These are phyloP conservation scores for Gloeophyllum trabeum DNA, from an alignment of 768 basidiomycete species.

Conservation along the genomic window DNA sequence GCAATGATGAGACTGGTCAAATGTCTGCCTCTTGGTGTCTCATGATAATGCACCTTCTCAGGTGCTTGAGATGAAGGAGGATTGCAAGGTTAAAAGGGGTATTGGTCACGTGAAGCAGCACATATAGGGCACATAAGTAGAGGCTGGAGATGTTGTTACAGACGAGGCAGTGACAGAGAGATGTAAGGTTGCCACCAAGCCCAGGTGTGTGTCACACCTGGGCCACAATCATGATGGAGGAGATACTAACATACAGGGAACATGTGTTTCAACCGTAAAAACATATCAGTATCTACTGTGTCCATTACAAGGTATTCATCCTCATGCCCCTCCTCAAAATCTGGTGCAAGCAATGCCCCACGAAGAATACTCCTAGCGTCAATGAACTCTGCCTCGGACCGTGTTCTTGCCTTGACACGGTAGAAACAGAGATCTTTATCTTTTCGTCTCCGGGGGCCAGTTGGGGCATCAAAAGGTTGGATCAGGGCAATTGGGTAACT, in stretches of 20 bases:
- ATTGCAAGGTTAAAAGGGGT: no score
- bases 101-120: background rate
- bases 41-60: no score
- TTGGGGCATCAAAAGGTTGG: constrained; percentile 11
- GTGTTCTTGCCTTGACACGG: constrained; percentile 6
- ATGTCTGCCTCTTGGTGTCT: no score
- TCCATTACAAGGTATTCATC: constrained; percentile 19
- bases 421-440: constrained; percentile 15
- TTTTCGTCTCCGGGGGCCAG: constrained; percentile 5
- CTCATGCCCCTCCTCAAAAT: constrained; percentile 4
- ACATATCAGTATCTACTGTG: constrained; percentile 19
- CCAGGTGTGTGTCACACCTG: no score
- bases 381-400: constrained; percentile 11
- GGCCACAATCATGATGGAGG: background rate
- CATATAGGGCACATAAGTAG: background rate
- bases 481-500: constrained; percentile 11
- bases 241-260: background rate
- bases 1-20: no score
- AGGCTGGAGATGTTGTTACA: no score
- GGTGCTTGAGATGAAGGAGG: no score
- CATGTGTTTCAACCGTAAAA: constrained; percentile 7
- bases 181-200: no score
- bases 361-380: constrained; percentile 17
- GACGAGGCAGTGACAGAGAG: background rate
- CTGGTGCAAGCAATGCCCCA: constrained; percentile 16